Conservation (phyloP, 1,284 basidiomycete genomes). For the Cutaneotrichosporon mucoides region DNA sequence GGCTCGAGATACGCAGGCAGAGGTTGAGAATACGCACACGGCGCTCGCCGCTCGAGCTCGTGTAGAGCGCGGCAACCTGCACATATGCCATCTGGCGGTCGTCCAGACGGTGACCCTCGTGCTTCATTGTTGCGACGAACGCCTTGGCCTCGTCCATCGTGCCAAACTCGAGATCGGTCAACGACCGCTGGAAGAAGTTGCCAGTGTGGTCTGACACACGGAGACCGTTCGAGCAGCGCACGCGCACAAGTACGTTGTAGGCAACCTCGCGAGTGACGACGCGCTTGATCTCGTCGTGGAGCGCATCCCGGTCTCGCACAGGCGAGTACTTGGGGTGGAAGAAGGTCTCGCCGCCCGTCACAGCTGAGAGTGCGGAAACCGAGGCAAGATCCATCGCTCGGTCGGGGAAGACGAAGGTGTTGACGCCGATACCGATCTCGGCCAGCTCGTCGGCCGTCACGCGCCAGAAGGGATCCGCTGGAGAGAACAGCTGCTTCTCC, state of each 20-base stretch:
- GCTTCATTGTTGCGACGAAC: slow-evolving; percentile 65
- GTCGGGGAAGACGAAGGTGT: slow-evolving; percentile 78
- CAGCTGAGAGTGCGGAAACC: slow-evolving; percentile 66
- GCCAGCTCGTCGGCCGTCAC: slow-evolving; percentile 82
- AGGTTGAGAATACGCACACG: slow-evolving; percentile 84
- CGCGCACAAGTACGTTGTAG: slow-evolving; percentile 74
- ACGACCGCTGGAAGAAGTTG: slow-evolving; percentile 71
- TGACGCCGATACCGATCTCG: slow-evolving; percentile 85
- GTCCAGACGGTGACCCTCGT: slow-evolving; percentile 59
- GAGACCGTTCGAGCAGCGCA: slow-evolving; percentile 83
- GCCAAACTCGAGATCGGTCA: slow-evolving; percentile 76
- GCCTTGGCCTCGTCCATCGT: slow-evolving; percentile 77
- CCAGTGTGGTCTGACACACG: slow-evolving; percentile 70
- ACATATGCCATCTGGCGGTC: slow-evolving; percentile 74
- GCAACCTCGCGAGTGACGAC: slow-evolving; percentile 68
- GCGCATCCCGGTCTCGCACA: slow-evolving; percentile 61
- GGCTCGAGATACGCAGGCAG: slow-evolving; percentile 69
- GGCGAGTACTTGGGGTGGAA: slow-evolving; percentile 87
- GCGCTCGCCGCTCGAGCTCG: slow-evolving; percentile 70
- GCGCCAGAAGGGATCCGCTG: slow-evolving; percentile 73
- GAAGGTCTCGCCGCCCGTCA: slow-evolving; percentile 89
- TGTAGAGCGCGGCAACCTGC: slow-evolving; percentile 91
- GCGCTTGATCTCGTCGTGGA: slow-evolving; percentile 70
- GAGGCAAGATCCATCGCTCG: slow-evolving; percentile 84
- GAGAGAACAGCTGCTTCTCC: slow-evolving; percentile 73